Percentiles rank a stretch among this genome's conserved stretches.
Conservation (phyloP, 495 filamentous ascomycete species). For the Penicillium bovifimosum region DNA sequence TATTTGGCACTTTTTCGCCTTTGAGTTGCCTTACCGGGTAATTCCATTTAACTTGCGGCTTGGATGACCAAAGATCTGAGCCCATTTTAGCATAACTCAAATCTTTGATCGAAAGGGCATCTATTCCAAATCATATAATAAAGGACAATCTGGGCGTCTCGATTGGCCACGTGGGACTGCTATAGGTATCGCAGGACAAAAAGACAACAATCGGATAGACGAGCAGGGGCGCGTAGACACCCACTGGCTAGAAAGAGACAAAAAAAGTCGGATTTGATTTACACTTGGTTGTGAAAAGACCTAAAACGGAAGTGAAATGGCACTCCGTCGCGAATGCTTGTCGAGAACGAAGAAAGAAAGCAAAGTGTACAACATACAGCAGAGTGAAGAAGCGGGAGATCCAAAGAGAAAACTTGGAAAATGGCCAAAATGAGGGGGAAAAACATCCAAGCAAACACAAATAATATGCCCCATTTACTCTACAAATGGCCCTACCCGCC, state of each 20-base stretch:
- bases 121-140: too few relatives aligned
- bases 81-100: too few relatives aligned
- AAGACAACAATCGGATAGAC: neutral
- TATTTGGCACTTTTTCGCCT: too few relatives aligned
- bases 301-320: neutral
- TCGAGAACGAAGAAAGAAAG: conserved; percentile 13
- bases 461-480: neutral
- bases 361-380: conserved; percentile 11
- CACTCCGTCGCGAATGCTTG: conserved; percentile 11
- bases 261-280: conserved; percentile 8
- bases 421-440: neutral
- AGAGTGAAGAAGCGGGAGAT: conserved; percentile 2
- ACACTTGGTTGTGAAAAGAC: neutral
- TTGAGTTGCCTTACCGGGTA: too few relatives aligned
- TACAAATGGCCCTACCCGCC: neutral
- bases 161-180: too few relatives aligned
- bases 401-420: neutral
- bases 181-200: too few relatives aligned
- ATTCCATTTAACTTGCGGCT: too few relatives aligned
- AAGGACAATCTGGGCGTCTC: too few relatives aligned
- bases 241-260: neutral
- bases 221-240: neutral
- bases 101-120: too few relatives aligned
- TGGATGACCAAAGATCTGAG: too few relatives aligned
- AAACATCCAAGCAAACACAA: neutral